phyloP scores from a whole-genome alignment of 208 protist species.

The Trichomonas vaginalis region DNA sequence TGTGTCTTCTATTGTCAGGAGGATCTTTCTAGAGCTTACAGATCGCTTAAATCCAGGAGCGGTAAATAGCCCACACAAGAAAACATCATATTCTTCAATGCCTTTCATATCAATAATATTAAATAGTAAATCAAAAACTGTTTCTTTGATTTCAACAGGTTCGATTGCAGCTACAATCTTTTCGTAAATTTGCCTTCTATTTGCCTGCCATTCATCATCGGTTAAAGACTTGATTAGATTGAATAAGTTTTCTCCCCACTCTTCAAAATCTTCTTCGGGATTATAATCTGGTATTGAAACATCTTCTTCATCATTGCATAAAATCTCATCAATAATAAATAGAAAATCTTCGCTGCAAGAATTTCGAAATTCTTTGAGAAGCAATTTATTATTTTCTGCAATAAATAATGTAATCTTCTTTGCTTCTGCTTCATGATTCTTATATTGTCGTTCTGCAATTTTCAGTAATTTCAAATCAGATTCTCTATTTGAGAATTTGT shows the following conservation, averaged over 20 bases:
- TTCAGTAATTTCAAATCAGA: neutral
- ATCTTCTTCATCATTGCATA: neutral
- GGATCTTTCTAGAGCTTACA: neutral
- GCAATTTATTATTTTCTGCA: neutral
- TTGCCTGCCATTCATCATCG: neutral
- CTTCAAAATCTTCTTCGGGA: neutral
- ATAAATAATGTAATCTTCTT: neutral
- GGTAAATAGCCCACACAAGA: neutral
- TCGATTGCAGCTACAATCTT: neutral
- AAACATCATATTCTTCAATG: neutral
- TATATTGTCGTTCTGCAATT: neutral
- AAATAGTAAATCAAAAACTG: neutral
- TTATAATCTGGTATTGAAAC: neutral
- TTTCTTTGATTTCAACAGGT: neutral
- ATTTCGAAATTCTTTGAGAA: neutral
- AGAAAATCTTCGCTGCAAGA: neutral
- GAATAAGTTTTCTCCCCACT: neutral
- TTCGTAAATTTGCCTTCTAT: neutral
- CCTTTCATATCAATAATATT: neutral
- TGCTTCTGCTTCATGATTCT: neutral
- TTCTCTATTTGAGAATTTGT: neutral
- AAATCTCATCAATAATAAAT: neutral
- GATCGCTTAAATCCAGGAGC: neutral
- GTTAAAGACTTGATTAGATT: neutral
- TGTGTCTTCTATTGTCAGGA: neutral